Conservation (phyloP, 2,329 filamentous ascomycete genomes). For the Fusarium sp. region DNA sequence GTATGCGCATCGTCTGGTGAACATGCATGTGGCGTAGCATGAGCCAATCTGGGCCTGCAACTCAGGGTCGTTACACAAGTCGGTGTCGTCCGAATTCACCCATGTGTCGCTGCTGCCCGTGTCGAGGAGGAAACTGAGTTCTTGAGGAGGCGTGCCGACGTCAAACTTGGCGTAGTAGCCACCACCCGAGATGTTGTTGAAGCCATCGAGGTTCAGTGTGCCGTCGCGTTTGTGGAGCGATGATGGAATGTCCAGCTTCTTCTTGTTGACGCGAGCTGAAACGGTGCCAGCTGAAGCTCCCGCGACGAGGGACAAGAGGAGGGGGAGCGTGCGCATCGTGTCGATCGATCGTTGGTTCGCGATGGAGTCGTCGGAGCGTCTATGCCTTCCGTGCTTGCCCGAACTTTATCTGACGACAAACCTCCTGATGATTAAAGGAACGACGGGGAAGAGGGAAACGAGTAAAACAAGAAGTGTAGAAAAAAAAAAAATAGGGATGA, state of each 20-base stretch:
- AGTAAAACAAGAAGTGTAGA: neutral
- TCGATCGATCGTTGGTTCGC: neutral
- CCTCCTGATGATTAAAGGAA: neutral
- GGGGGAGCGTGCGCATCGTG: slow-evolving; percentile 30
- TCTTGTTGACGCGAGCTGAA: slow-evolving; percentile 36
- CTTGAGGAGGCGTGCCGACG: slow-evolving; percentile 70
- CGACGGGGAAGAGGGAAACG: neutral
- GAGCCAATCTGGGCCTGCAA: slow-evolving; percentile 52
- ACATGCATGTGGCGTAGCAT: slow-evolving; percentile 54
- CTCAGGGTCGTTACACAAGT: slow-evolving; percentile 63
- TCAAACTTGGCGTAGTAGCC: slow-evolving; percentile 68
- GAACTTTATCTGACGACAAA: neutral
- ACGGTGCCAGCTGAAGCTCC: slow-evolving; percentile 43
- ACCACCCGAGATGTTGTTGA: slow-evolving; percentile 67
- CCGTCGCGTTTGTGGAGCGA: slow-evolving; percentile 42
- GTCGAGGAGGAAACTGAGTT: slow-evolving; percentile 67
- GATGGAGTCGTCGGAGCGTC: neutral
- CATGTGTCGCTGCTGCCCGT: slow-evolving; percentile 74
- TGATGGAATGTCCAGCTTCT: slow-evolving; percentile 15
- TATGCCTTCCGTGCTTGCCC: neutral
- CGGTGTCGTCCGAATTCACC: slow-evolving; percentile 69
- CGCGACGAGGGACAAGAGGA: slow-evolving; percentile 34
- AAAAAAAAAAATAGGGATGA: neutral
- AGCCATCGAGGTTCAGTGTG: slow-evolving; percentile 50
- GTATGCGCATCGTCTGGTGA: neutral